These are phyloP conservation scores for Wickerhamomyces sp. DNA, from an alignment of 1,139 yeast species.

Conservation along the genomic window DNA sequence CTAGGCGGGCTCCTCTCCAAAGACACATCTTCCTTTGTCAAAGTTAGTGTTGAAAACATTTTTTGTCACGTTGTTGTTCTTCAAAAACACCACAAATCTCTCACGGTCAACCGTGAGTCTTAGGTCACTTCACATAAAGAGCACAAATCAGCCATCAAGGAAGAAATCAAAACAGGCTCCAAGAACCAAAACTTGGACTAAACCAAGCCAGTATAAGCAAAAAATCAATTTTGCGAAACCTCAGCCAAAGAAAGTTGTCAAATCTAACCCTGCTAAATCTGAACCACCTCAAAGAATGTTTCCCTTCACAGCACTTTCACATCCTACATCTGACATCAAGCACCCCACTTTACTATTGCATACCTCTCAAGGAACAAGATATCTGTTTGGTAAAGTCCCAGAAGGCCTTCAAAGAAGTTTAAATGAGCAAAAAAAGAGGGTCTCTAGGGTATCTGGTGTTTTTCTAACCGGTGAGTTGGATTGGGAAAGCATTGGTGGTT, in stretches of 20 bases:
- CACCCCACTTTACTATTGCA: constrained; percentile 58
- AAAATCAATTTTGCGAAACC: too few species aligned
- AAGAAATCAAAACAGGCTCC: background rate
- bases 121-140: constrained; percentile 9
- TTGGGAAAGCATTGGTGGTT: constrained; percentile 80
- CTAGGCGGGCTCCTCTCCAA: background rate
- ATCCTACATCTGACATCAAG: constrained; percentile 55
- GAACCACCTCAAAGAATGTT: constrained; percentile 26
- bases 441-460: constrained; percentile 55
- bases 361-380: constrained; percentile 49
- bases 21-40: background rate
- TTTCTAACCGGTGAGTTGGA: constrained; percentile 70
- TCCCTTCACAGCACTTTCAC: constrained; percentile 37
- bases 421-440: constrained; percentile 48
- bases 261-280: too few species aligned
- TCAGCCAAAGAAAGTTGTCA: too few species aligned
- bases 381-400: constrained; percentile 73
- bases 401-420: constrained; percentile 83
- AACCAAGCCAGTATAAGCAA: too few species aligned
- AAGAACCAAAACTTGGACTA: background rate
- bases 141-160: background rate
- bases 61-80: constrained; percentile 12
- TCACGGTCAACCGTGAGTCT: constrained; percentile 13
- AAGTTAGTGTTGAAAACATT: background rate
- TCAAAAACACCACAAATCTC: background rate